Evolutionary conservation across 2,329 filamentous ascomycete species (phyloP), one percentile per base, ranked within the genome.

Genomic region (Penicillium thymicola): DNA sequence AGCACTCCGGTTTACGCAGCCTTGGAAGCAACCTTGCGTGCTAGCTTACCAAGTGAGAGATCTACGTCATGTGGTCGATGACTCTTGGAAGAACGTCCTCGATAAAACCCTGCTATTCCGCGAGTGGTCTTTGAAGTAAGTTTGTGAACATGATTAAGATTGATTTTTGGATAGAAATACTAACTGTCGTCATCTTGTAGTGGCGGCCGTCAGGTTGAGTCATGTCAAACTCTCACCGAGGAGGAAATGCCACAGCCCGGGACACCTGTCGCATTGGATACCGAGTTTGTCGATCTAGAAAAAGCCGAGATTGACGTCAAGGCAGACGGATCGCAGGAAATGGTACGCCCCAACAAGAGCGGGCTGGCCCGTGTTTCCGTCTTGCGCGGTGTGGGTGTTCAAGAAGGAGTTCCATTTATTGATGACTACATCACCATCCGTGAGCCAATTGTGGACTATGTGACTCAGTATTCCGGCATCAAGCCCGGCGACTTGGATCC

Each of bases 251-350:
- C 90, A 1, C 82, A 82, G 0, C 82, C 87, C 0, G 84, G 87
- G 14, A 91, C 86, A 2, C 88, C 94, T 11, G 85, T 97, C 43
- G 94, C 92, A 0, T 85, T 99, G 5, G 94, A 99, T 70, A 96
- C 95, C 0, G 94, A 99, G 73, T 99, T 99, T 65, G 95, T 99
- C 8, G 88, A 92, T 23, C 84, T 97, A 2, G 89, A 95, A 62
- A 89, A 94, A 64, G 91, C 94, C 45, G 93, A 97, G 71, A 96
- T 97, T 51, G 91, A 97, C 69, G 91, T 99, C 78, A 96, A 95
- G 72, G 92, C 93, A 3, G 92, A 97, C 63, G 94, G 94, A 23
- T 90, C 91, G 40, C 87, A 92, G 48, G 92, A 95, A 69, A 96
- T 92, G 14, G 94, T 97, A 40, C 85, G 93, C 1, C 94, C 94